Evolutionary conservation across 805 yeast species (phyloP), one percentile per base, ranked within the genome.

Genomic region (Lachancea nothofagi): DNA sequence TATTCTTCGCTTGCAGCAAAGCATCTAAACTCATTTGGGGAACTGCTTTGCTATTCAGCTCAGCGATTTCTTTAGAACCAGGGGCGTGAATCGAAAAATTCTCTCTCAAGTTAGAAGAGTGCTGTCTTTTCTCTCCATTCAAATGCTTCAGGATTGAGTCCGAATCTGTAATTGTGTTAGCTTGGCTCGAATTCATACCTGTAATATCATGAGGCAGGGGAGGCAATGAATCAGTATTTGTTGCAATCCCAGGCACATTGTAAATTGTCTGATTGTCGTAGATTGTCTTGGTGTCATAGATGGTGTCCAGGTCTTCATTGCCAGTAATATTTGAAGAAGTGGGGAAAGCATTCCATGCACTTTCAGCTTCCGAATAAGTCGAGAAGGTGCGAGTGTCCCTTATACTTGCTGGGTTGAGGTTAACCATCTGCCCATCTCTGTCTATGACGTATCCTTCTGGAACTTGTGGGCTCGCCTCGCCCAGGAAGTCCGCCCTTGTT

Each of bases 1-100:
- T 38, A 17, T 18, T 17, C 8, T 53, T 57, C 13, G 53, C 41
- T 18, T 38, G 44, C 4, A 61, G 39, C 70, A 77, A 10, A 62
- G 70, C 44, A 61, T 63, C 45, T 68, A 67, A 30, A 63, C 67
- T 41, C 44, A 55, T 24, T 66, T 67, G 44, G 72, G 70, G 52
- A 61, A 70, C 27, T 54, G 59, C 64, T 43, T 69, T 71, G 3
- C 68, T 65, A 25, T 60, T 51, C 19, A 61, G 51, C 59, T 64
- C 53, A 24, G 47, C 49, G 23, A 48, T 34, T 20, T 48, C 47
- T 34, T 44, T 40, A 29, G 48, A 29, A 44, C 51, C 44, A 10
- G 51, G 56, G 28, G 38, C 45, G 18, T 47, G 45, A n/a, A 49
- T 35, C 15, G 35, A 36, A 14, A 38, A 38, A 14, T 26, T 18